Evolutionary conservation across 192 early-diverging fungal species (phyloP).

Genomic region (Lobosporangium transversale): DNA sequence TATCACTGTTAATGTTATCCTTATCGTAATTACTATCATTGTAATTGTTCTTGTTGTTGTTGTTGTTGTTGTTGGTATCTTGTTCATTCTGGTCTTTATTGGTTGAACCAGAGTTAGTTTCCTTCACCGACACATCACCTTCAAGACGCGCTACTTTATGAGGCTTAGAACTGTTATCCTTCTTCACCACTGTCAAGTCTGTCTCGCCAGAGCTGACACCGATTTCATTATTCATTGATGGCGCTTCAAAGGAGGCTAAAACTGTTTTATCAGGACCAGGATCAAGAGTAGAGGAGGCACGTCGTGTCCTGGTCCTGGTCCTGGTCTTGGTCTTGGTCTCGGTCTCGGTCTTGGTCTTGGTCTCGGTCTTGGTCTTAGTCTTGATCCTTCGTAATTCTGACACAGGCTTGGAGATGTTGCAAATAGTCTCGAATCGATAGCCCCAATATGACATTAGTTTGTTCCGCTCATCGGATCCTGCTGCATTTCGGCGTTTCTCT

Average conservation of each 20-base stretch:
- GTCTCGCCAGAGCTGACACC: too few species aligned
- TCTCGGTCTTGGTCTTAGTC: too few species aligned
- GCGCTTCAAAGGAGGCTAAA: too few species aligned
- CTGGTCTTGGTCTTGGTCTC: too few species aligned
- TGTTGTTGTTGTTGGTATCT: background rate
- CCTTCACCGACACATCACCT: background rate
- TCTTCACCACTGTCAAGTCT: background rate
- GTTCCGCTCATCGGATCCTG: slow-evolving; percentile 60
- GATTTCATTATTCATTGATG: too few species aligned
- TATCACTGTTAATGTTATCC: background rate
- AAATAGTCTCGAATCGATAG: slow-evolving; percentile 89
- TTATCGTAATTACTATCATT: background rate
- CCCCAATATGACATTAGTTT: slow-evolving; percentile 86
- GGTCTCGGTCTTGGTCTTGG: too few species aligned
- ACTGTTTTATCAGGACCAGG: background rate
- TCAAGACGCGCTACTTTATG: background rate
- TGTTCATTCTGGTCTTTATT: background rate
- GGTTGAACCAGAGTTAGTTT: background rate
- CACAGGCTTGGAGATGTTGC: slow-evolving; percentile 69
- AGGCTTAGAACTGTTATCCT: background rate
- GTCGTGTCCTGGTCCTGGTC: slow-evolving; percentile 20
- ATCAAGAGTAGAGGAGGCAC: background rate
- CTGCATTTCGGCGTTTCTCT: slow-evolving; percentile 49
- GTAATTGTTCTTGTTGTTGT: background rate
- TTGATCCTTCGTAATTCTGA: slow-evolving; percentile 34